Evolutionary conservation across 768 basidiomycete genomes (phyloP), one percentile per base, ranked within the genome.

Genomic region (Chlorophyllum brunneum): DNA sequence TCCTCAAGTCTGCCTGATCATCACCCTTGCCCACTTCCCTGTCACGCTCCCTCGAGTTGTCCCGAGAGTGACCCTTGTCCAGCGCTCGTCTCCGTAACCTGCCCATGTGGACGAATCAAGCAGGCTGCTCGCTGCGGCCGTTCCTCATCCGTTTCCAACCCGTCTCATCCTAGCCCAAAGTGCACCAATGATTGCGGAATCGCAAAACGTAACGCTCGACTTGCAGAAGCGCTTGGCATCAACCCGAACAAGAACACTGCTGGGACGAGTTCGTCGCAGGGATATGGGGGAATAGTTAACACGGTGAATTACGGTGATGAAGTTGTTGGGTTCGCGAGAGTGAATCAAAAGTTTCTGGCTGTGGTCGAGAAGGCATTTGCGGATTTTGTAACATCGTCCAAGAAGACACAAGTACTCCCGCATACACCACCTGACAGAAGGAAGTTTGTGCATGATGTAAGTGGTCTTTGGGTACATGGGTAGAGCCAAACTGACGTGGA

Each of bases 221-320:
- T 99, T 6, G 97, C 97, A 0, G 92, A 94, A 33, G 97, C 97
- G 1, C 69, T 99, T 4, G 94, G 95, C 0, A 95, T 98, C 61
- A 85, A 71, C 33, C 66, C 78, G 13, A 77, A 26, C 0, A 53
- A 53, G 34, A 24, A 5, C 2, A 11, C 43, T 9, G 5, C 43
- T 18, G 36, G 26, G 4, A n/a, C 42, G 5, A 23, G 26, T 24
- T 38, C 36, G 8, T 16, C 18, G 26, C 4, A n/a, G 33, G 38
- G 68, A 64, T 5, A 69, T 73, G 15, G 77, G 73, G 41, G 66
- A 68, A 18, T 53, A 55, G 61, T 58, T 16, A 51, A 49, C 1
- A 67, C 69, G 44, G 78, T 77, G 43, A 72, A 68, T 3, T 95
- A 89, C 65, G 66, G 68, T 18, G 76, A 83, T 2, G 88, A 91